These are phyloP conservation scores for Scedosporium boydii DNA, from an alignment of 2,329 filamentous ascomycete genomes.

Conservation along the genomic window DNA sequence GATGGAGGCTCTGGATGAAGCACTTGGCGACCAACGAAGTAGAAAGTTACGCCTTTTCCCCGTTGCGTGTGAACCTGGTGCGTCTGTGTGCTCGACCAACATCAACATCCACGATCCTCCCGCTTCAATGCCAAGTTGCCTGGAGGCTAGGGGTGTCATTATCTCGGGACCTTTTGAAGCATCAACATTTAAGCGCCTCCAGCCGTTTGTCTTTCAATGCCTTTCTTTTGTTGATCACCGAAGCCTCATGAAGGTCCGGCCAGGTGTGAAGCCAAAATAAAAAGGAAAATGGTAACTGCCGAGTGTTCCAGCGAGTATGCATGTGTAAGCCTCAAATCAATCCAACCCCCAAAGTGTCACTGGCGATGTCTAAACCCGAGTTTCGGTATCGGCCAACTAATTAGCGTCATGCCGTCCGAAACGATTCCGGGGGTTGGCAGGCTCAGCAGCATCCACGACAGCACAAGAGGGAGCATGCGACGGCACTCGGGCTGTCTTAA, in stretches of 20 bases:
- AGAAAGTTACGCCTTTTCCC: not conserved
- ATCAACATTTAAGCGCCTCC: not conserved
- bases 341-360: not conserved
- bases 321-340: not conserved
- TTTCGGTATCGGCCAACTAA: too few relatives aligned
- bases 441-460: too few relatives aligned
- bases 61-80: not conserved
- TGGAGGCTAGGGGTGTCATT: not conserved
- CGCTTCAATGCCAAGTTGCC: not conserved
- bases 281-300: not conserved
- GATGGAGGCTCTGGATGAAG: not conserved
- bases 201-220: not conserved
- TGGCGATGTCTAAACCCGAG: too few relatives aligned
- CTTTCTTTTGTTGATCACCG: not conserved
- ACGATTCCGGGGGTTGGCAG: too few relatives aligned
- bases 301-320: not conserved
- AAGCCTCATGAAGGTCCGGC: not conserved
- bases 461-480: too few relatives aligned
- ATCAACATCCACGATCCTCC: not conserved
- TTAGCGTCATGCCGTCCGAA: too few relatives aligned
- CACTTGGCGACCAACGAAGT: not conserved
- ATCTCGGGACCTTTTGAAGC: not conserved
- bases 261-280: not conserved
- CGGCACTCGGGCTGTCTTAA: not conserved
- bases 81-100: not conserved